Evolutionary conservation across 306 rosid genomes (phyloP).

Genomic region (Citrullus amarus): DNA sequence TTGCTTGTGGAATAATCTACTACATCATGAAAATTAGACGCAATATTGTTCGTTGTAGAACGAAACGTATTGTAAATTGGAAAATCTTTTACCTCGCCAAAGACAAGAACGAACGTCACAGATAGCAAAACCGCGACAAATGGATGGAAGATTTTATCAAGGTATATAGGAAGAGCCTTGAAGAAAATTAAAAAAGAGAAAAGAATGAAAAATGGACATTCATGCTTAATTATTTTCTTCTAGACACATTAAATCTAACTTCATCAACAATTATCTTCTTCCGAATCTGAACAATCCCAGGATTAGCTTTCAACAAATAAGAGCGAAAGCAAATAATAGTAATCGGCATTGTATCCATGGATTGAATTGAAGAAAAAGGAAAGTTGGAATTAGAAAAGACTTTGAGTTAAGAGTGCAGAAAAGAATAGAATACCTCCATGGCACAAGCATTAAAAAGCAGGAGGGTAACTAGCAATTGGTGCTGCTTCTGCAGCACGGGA

Average conservation of each 20-base stretch:
- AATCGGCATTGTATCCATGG: background rate
- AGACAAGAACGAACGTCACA: conserved; percentile 77
- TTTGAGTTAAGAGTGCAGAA: background rate
- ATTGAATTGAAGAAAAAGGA: background rate
- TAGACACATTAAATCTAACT: background rate
- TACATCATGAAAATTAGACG: background rate
- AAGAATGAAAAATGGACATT: too few species aligned
- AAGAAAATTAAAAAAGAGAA: background rate
- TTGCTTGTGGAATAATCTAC: conserved; percentile 86
- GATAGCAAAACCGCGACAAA: conserved; percentile 65
- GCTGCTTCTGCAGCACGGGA: conserved; percentile 79
- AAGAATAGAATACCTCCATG: conserved; percentile 54
- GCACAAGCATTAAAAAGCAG: conserved; percentile 87
- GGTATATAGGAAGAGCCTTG: conserved; percentile 85
- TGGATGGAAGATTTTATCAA: conserved; percentile 72
- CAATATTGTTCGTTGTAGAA: conserved; percentile 1
- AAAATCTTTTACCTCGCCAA: conserved; percentile 54
- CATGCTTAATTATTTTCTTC: too few species aligned
- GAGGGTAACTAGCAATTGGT: conserved; percentile 72
- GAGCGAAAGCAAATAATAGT: background rate
- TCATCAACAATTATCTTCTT: background rate
- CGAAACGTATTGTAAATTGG: background rate
- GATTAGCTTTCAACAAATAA: background rate
- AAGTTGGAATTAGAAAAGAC: background rate
- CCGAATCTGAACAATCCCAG: background rate